Conservation (phyloP, 805 yeast genomes). For the Sugiyamaella boreocaroliniensis region DNA sequence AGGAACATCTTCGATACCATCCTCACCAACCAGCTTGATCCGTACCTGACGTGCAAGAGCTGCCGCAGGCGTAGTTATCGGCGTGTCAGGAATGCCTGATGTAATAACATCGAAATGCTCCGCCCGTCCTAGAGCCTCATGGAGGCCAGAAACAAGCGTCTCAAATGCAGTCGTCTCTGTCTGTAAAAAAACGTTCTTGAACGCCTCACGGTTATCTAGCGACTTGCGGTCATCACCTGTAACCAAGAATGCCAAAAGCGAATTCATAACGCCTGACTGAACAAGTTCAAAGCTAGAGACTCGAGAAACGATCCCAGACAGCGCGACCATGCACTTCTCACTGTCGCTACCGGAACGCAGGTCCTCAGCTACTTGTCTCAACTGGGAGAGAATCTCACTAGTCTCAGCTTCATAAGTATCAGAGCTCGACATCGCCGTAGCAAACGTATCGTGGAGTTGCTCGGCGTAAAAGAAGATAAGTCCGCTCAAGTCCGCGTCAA, state of each 20-base stretch:
- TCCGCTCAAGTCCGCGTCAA: constrained; percentile 9
- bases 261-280: constrained; percentile 55
- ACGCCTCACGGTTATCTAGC: constrained; percentile 15
- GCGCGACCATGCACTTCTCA: constrained; percentile 1
- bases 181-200: constrained; percentile 23
- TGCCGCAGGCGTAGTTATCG: constrained; percentile 18
- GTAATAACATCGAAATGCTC: constrained; percentile 65
- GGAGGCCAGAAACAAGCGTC: constrained; percentile 51
- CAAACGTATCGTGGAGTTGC: constrained; percentile 4
- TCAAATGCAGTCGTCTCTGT: constrained; percentile 28
- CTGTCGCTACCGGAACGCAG: constrained; percentile 15
- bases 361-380: constrained; percentile 15
- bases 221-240: constrained; percentile 14
- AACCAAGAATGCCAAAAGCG: constrained; percentile 29
- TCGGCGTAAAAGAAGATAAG: constrained; percentile 8
- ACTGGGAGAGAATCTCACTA: constrained; percentile 22
- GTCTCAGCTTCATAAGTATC: constrained; percentile 22
- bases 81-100: constrained; percentile 33
- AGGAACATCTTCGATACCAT: constrained; percentile 18
- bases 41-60: constrained; percentile 64
- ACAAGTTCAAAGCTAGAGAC: constrained; percentile 72
- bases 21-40: constrained; percentile 44
- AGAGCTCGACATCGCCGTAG: background rate
- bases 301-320: constrained; percentile 10
- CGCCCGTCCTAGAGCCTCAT: constrained; percentile 64